Evolutionary conservation across 306 rosid species (phyloP), one percentile per base, ranked within the genome.

Genomic region (Cucurbita argyrosperma): DNA sequence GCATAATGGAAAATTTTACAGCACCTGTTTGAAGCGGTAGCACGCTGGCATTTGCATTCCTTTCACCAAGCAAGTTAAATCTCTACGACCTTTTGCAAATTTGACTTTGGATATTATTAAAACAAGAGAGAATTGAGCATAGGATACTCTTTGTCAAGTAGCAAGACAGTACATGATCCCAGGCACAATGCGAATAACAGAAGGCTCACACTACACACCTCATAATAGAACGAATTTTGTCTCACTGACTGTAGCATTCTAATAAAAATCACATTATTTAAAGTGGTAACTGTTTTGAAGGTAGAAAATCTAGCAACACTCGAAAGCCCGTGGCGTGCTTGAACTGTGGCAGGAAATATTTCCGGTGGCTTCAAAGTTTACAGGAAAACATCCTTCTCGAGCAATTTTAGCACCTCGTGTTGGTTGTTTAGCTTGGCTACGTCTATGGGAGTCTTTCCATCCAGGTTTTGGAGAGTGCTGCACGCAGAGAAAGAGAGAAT

Each of bases 351-450:
- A 71, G 19, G 7, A 46, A 71, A 43, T 75, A 19, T 60, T 68
- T 75, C 39, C 67, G 14, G 30, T 52, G 18, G 30, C 62, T 35
- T 37, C 45, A 12, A 71, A 71, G 30, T 76, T 50, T 88, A 95
- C 82, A 95, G 96, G 84, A 95, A 95, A 55, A 87, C 99, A 66
- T 95, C 99, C 86, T 95, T 89, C 83, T 95, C 96, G 3, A 95
- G 99, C 83, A 95, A 87, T 94, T 95, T 85, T 61, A 95, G 87
- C 75, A 95, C 97, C 1, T 84, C 99, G 26, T 85, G 68, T 79
- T 95, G 99, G 85, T 84, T 84, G 91, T 95, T 95, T 85, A 95
- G 84, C 88, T 91, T 95, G 5, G 99, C 99, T 15, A 95, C 99
- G 23, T 95, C 99, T 12, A 95, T 89, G 7, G 99, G 99, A 50